These are phyloP conservation scores for Ephemerocybe angulata DNA, from an alignment of 768 basidiomycete species.

Conservation along the genomic window DNA sequence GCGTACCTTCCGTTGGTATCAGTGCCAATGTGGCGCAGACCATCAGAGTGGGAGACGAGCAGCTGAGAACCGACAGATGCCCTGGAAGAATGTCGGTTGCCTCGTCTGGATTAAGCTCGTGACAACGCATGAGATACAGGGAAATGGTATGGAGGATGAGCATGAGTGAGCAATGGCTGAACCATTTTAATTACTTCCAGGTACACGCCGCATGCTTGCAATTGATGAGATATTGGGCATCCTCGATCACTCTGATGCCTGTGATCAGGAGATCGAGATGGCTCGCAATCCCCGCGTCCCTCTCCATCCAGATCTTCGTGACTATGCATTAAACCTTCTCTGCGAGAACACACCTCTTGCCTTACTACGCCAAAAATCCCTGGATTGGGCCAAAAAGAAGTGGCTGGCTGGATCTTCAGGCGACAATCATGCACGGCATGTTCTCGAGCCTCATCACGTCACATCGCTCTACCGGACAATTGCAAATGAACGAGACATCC, in stretches of 20 bases:
- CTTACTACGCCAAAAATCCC: slow-evolving; percentile 17
- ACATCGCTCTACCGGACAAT: slow-evolving; percentile 24
- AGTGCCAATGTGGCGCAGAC: slow-evolving; percentile 18
- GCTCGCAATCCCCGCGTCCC: background rate
- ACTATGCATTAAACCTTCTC: background rate
- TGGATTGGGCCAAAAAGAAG: slow-evolving; percentile 15
- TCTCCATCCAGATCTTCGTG: background rate
- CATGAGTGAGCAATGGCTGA: background rate
- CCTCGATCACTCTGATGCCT: slow-evolving; percentile 18
- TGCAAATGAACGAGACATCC: slow-evolving; percentile 20
- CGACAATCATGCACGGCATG: slow-evolving; percentile 14
- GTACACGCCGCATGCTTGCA: slow-evolving; percentile 1
- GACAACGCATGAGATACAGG: slow-evolving; percentile 10
- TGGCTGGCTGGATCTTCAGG: slow-evolving; percentile 17
- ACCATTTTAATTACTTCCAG: background rate
- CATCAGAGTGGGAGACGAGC: slow-evolving; percentile 11
- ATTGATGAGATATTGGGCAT: slow-evolving; percentile 19
- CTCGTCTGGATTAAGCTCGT: slow-evolving; percentile 16
- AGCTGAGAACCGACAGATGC: slow-evolving; percentile 13
- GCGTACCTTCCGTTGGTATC: slow-evolving; percentile 7
- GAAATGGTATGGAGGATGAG: background rate
- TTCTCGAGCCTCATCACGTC: slow-evolving; percentile 15
- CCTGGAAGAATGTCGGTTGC: slow-evolving; percentile 19
- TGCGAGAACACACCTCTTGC: slow-evolving; percentile 15
- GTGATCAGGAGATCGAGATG: slow-evolving; percentile 8